A percentile compares a stretch with the other conserved stretches of the same genome.
These are phyloP conservation scores for Rubia occidens DNA, from an alignment of 305 asterid genomes.

Conservation along the genomic window DNA sequence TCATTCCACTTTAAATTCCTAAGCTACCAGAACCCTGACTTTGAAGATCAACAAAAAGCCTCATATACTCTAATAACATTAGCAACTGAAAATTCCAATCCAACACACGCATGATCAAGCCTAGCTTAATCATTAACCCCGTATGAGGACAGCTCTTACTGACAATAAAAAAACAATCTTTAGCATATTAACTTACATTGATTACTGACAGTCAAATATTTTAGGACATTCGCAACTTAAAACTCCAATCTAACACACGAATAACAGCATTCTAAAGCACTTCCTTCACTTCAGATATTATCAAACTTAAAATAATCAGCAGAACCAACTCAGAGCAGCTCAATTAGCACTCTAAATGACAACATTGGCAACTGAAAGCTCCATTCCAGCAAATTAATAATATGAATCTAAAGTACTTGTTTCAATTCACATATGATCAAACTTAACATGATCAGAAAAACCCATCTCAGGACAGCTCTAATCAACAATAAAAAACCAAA, in stretches of 20 bases:
- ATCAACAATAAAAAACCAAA: constrained; percentile 5
- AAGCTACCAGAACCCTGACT: not conserved
- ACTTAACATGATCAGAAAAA: not conserved
- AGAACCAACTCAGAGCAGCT: too few relatives aligned
- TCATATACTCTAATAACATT: not conserved
- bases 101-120: not conserved
- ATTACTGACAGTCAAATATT: not conserved
- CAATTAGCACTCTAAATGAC: too few relatives aligned
- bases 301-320: too few relatives aligned
- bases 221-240: not conserved
- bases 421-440: not conserved
- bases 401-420: not conserved
- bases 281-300: not conserved
- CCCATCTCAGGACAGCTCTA: not conserved
- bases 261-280: not conserved
- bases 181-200: not conserved
- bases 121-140: too few relatives aligned
- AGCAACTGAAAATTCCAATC: constrained; percentile 1
- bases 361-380: too few relatives aligned
- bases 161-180: not conserved
- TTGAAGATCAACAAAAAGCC: not conserved
- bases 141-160: not conserved
- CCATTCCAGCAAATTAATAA: too few relatives aligned
- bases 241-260: not conserved
- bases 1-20: not conserved